Base-by-base conservation (phyloP, 1,284 basidiomycete genomes). In the Pascua sp. region DNA sequence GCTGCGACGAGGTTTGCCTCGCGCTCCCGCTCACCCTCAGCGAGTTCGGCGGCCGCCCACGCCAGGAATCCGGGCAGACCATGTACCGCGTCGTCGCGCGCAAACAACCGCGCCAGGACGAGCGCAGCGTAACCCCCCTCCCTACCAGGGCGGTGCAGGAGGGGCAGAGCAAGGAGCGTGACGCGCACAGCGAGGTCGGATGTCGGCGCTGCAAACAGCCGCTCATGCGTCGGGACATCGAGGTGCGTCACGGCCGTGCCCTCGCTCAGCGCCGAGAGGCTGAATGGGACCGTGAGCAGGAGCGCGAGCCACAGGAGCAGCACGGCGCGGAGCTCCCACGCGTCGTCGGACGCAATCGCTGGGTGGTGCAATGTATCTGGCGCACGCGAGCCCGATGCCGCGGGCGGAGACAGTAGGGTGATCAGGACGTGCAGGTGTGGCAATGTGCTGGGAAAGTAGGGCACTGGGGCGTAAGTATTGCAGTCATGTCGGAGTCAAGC, bases 261-360 rank as follows among this genome's bases (percentile, higher is more conserved):
- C 13, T 59, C 13, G n/a, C 63, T 53, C 54, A 97, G 90, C 60
- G 90, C 89, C 15, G 84, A 81, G 47, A 99, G 80, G 70, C 91
- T 86, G 72, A 99, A 99, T 0, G 96, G 96, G 17, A 98, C 87
- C 79, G 91, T 92, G 76, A 89, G 89, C 51, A 98, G 88, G 15
- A 98, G 83, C 15, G 91, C 90, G 11, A 98, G 82, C 95, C 96
- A 98, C 2, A 98, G 81, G 5, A 98, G 80, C 18, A 91, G 80
- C 13, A 90, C 81, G 67, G 96, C 94, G 56, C 91, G 86, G 50
- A 93, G 76, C 47, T 88, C 80, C 96, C 96, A 98, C 44, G 76
- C 64, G 5, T 66, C 64, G n/a, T 66, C 52, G 5, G 65, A 40
- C 1, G 68, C 69, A 5, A 71, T 39, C 8, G 64, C 53, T 1